Percentiles rank a stretch among this genome's conserved stretches.
phyloP scores from a whole-genome alignment of 2,329 filamentous ascomycete genomes.

The Periconia macrospinosa region DNA sequence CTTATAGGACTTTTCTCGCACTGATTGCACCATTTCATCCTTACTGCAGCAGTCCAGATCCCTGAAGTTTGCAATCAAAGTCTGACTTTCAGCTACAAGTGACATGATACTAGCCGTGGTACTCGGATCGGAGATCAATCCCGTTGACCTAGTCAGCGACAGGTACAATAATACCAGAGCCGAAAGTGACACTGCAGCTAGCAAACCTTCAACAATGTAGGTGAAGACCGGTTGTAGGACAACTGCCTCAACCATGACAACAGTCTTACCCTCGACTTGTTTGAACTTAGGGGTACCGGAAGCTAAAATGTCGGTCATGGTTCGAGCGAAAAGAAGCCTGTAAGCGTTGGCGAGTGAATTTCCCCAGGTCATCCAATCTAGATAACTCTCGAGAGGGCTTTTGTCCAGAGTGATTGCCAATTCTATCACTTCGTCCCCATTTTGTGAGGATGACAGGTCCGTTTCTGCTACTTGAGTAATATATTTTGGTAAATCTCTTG shows the following conservation, averaged over 20 bases:
- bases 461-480: slow-evolving; percentile 7
- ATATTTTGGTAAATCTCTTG: slow-evolving; percentile 9
- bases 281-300: slow-evolving; percentile 6
- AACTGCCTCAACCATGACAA: slow-evolving; percentile 35
- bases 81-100: slow-evolving; percentile 27
- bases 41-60: slow-evolving; percentile 22
- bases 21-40: slow-evolving; percentile 14
- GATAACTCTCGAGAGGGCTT: slow-evolving; percentile 30
- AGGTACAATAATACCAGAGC: slow-evolving; percentile 24
- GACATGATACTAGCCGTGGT: slow-evolving; percentile 43
- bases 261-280: slow-evolving; percentile 14
- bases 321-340: slow-evolving; percentile 45
- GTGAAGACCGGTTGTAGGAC: slow-evolving; percentile 43
- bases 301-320: slow-evolving; percentile 35
- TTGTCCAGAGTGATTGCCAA: slow-evolving; percentile 40
- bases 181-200: slow-evolving; percentile 27
- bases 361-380: slow-evolving; percentile 36
- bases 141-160: slow-evolving; percentile 16
- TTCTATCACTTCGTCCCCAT: slow-evolving; percentile 35
- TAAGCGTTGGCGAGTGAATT: slow-evolving; percentile 46
- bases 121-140: slow-evolving; percentile 36
- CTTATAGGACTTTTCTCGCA: slow-evolving; percentile 20
- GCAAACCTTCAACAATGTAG: slow-evolving; percentile 40
- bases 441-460: slow-evolving; percentile 8
- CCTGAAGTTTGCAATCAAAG: slow-evolving; percentile 23